These are phyloP conservation scores for Metschnikowia henanensis DNA, from an alignment of 805 yeast species.

Conservation along the genomic window DNA sequence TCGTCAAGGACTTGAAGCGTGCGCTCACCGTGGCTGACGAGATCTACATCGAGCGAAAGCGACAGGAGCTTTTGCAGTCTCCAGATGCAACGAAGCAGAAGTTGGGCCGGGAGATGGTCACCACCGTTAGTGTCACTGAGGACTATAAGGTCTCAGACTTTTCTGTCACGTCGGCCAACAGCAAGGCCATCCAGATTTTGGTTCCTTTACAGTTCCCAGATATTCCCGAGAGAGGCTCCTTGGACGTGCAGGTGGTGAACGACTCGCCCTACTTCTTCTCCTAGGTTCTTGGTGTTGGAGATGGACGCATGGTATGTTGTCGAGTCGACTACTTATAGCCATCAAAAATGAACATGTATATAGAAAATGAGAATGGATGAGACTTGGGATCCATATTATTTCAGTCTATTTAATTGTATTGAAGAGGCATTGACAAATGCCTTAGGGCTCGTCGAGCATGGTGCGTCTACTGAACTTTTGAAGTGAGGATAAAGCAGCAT, in stretches of 20 bases:
- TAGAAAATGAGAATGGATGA: conserved; percentile 5
- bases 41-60: conserved; percentile 63
- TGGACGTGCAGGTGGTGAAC: conserved; percentile 72
- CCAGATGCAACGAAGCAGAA: conserved; percentile 47
- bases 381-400: conserved; percentile 1
- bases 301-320: no score
- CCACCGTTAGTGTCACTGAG: conserved; percentile 64
- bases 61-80: conserved; percentile 56
- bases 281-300: no score
- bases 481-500: no score
- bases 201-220: conserved; percentile 71
- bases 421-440: no score
- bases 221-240: conserved; percentile 78
- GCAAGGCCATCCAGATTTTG: conserved; percentile 44
- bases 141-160: conserved; percentile 28
- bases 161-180: conserved; percentile 21
- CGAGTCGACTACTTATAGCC: no score
- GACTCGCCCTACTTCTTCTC: conserved; percentile 81
- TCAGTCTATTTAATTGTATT: no score
- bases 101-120: conserved; percentile 55
- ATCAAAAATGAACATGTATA: background rate
- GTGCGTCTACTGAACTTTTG: no score
- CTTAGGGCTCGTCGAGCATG: no score
- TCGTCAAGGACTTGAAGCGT: conserved; percentile 52
- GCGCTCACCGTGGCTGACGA: conserved; percentile 70